Conservation (phyloP, 2,329 filamentous ascomycete species). For the Periconia sp. region DNA sequence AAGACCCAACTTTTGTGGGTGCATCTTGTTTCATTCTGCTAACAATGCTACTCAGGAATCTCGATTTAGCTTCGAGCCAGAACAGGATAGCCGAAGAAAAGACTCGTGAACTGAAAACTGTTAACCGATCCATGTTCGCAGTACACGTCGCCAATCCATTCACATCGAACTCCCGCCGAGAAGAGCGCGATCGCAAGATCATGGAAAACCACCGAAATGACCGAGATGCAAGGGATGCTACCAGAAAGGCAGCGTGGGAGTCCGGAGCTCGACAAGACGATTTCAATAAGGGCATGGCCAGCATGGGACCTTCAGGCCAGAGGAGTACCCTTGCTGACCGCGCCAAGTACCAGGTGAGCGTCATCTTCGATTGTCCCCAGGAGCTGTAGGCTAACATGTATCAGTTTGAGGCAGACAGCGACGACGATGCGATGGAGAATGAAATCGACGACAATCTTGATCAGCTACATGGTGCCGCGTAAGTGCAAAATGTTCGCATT, state of each 20-base stretch:
- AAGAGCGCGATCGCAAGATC: constrained; percentile 65
- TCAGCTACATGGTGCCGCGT: constrained; percentile 63
- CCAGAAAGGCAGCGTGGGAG: constrained; percentile 58
- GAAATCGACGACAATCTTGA: constrained; percentile 52
- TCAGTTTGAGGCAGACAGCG: too few relatives aligned
- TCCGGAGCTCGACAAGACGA: constrained; percentile 31
- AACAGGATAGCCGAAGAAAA: constrained; percentile 81
- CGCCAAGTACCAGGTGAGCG: constrained; percentile 44
- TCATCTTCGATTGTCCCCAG: too few relatives aligned
- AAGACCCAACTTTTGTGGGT: too few relatives aligned
- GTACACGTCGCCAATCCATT: constrained; percentile 70
- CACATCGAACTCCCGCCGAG: constrained; percentile 62
- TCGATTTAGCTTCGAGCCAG: constrained; percentile 80
- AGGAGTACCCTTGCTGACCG: constrained; percentile 39
- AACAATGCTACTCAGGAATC: constrained; percentile 73
- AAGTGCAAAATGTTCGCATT: too few relatives aligned
- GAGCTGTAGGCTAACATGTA: too few relatives aligned
- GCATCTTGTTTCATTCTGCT: too few relatives aligned
- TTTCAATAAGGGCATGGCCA: constrained; percentile 21
- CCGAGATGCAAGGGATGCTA: constrained; percentile 62
- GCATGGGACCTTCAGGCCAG: constrained; percentile 12
- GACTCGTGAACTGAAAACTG: constrained; percentile 79
- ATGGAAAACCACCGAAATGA: constrained; percentile 69
- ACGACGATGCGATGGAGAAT: constrained; percentile 66
- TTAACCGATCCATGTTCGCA: constrained; percentile 92